Evolutionary conservation across 345 rosid genomes (phyloP), one percentile per base, ranked within the genome.

Genomic region (Excoecaria cochinchinensis): DNA sequence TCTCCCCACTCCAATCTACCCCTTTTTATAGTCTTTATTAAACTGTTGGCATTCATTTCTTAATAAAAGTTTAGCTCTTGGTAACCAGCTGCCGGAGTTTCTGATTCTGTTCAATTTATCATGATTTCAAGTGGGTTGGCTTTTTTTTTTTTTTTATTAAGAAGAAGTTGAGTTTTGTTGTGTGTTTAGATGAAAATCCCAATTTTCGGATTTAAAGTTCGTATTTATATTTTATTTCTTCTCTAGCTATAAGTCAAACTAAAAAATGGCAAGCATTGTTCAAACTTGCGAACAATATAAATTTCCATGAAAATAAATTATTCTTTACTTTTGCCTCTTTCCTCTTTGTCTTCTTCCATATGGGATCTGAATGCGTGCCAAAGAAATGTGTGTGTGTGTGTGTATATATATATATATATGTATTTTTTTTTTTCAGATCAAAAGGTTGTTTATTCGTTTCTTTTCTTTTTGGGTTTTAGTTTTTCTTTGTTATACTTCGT

Each of bases 191-290:
- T 67, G 72, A 72, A 44, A 63, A 70, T 6, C 69, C 70, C 73
- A 71, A 24, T 14, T 14, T 31, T 73, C 84, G 69, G 53, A 72
- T 72, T 75, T 3, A 16, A 58, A 51, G 40, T 69, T 69, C 31
- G 19, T 51, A 14, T 13, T 52, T 69, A 72, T 57, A 64, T 47
- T 72, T 75, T 57, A 63, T 47, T 72, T 36, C 17, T 82, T 38
- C 24, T 25, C 22, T 44, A 70, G 53, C 84, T 73, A 46, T 48
- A 48, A 79, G 89, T 87, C 85, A 87, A 87, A 77, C 68, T 44
- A 53, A 60, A 80, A 60, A 14, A 59, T 46, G 67, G 72, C 62
- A 12, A 51, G 71, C 65, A 62, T 60, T 24, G 57, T 59, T 72
- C 56, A 69, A 40, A 55, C 56, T 50, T 25, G 16, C 17, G 62